Evolutionary conservation across 2,329 filamentous ascomycete genomes (phyloP), one percentile per base, ranked within the genome.

Genomic region (Phialemonium atrogriseum): DNA sequence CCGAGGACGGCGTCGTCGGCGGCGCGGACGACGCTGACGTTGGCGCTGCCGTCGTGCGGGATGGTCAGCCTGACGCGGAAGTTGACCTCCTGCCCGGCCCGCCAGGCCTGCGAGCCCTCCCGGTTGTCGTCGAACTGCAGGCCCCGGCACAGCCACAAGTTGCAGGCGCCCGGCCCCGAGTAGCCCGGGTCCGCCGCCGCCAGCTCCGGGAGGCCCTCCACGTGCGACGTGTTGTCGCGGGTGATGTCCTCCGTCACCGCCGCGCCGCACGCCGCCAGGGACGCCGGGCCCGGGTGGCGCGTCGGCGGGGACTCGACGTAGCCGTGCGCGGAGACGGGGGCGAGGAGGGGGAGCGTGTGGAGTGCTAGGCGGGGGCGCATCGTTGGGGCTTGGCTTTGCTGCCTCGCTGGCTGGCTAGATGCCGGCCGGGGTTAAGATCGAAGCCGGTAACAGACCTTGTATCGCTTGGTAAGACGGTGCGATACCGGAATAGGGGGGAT

Each of bases 1-100:
- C 61, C 65, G 23, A 73, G 58, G 37, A 67, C 46, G 12, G 47
- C 55, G 48, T 68, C 55, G 32, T 48, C 51, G 34, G 48, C 41
- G 16, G 58, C 58, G 25, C 60, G 55, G 37, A 63, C 56, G 33
- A 63, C 47, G 18, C 53, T 58, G 29, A 62, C 59, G 38, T 64
- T 64, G 37, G 59, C 59, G 30, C 49, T 41, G 41, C 60, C 60
- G 20, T 42, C 52, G 44, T 64, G 60, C 3, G 59, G 59, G 31
- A 57, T 56, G 16, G 51, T 48, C 17, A 64, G 56, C 16, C 50
- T 46, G 24, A 62, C 48, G 8, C 45, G 45, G 33, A 63, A 49
- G 42, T 51, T 41, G 33, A 64, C 51, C 5, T 28, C 44, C 44
- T 62, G 41, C 14, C 59, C 59, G 5, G 58, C 41, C 3, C 36